A percentile compares a stretch with the other conserved stretches of the same genome.
Conservation (phyloP, 1,284 basidiomycete genomes). For the Fomitopsis betulina region DNA sequence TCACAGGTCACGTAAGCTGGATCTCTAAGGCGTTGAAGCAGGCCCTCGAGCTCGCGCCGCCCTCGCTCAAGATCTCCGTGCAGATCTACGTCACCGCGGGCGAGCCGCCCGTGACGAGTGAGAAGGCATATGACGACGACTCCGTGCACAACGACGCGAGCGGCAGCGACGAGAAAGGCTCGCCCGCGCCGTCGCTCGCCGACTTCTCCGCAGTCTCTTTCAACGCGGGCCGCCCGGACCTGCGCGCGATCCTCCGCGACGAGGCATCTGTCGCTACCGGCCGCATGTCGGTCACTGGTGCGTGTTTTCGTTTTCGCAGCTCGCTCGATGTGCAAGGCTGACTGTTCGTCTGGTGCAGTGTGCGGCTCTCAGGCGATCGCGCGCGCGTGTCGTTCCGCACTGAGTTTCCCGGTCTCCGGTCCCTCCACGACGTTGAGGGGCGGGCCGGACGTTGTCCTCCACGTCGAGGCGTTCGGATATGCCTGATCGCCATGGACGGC, state of each 20-base stretch:
- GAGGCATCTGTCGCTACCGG: constrained; percentile 20
- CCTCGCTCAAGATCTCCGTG: constrained; percentile 29
- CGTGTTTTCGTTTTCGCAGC: constrained; percentile 9
- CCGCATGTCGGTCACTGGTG: constrained; percentile 38
- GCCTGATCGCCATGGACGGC: constrained; percentile 19
- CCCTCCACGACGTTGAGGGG: constrained; percentile 34
- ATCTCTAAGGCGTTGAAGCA: constrained; percentile 30
- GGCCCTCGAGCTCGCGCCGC: constrained; percentile 27
- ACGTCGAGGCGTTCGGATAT: constrained; percentile 46
- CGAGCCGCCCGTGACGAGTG: constrained; percentile 1
- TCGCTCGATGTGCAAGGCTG: neutral
- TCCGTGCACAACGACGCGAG: constrained; percentile 13
- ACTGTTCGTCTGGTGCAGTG: constrained; percentile 27
- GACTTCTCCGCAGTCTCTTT: constrained; percentile 22
- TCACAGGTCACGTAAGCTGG: constrained; percentile 39
- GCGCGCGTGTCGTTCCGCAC: constrained; percentile 31
- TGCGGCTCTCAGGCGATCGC: constrained; percentile 43
- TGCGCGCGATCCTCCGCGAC: constrained; percentile 22
- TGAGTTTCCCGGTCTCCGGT: constrained; percentile 34
- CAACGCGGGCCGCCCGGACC: constrained; percentile 28
- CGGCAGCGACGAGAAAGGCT: constrained; percentile 7
- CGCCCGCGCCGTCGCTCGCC: constrained; percentile 15
- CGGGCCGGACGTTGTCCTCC: constrained; percentile 38
- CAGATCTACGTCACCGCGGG: constrained; percentile 33
- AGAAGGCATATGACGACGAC: constrained; percentile 14